Evolutionary conservation across 306 rosid genomes (phyloP).

Genomic region (Calophaca sinica): DNA sequence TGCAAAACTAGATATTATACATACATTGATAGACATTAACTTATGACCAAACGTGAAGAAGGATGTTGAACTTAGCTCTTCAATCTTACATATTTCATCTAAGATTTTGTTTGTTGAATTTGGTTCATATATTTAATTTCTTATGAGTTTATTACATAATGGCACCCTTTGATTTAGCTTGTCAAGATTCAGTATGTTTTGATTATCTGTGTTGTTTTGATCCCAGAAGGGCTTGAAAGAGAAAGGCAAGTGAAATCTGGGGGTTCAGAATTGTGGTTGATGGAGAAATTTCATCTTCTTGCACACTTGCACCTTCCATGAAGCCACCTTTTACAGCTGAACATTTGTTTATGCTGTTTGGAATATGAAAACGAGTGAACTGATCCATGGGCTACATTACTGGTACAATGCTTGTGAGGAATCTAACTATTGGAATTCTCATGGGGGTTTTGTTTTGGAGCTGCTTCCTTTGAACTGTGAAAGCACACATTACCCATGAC

Average conservation of each 20-base stretch:
- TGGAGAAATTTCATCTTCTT: slow-evolving; percentile 40
- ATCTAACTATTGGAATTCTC: slow-evolving; percentile 27
- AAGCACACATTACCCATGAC: slow-evolving; percentile 31
- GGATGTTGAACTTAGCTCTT: not conserved
- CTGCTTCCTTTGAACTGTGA: slow-evolving; percentile 39
- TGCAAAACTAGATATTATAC: no score
- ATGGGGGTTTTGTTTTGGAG: slow-evolving; percentile 24
- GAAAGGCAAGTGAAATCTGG: not conserved
- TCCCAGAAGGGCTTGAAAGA: slow-evolving; percentile 24
- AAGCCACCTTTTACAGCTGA: slow-evolving; percentile 31
- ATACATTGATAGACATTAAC: no score
- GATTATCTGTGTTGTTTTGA: not conserved
- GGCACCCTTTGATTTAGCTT: slow-evolving; percentile 9
- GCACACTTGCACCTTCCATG: slow-evolving; percentile 33
- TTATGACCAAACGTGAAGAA: no score
- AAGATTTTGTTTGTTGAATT: not conserved
- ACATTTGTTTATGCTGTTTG: slow-evolving; percentile 23
- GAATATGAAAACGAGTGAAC: slow-evolving; percentile 16
- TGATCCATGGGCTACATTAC: slow-evolving; percentile 37
- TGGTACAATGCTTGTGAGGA: slow-evolving; percentile 37
- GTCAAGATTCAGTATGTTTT: slow-evolving; percentile 1
- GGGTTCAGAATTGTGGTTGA: not conserved
- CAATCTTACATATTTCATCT: slow-evolving; percentile 11
- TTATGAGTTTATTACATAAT: slow-evolving; percentile 11
- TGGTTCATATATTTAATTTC: not conserved